Conservation (phyloP, 345 rosid genomes). For the Arabis hirsuta region DNA sequence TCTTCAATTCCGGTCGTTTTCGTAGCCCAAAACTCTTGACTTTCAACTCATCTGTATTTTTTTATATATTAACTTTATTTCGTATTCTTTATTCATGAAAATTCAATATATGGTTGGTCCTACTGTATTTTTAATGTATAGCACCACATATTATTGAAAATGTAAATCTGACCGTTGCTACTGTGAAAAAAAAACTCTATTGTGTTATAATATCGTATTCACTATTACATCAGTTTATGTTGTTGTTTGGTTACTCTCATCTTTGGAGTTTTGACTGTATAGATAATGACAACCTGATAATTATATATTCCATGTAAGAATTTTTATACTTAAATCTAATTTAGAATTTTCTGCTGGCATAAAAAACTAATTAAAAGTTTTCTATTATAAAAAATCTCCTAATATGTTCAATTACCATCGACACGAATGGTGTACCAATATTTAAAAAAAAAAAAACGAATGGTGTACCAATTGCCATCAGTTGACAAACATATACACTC, state of each 20-base stretch:
- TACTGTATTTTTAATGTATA: slow-evolving; percentile 11
- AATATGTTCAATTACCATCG: slow-evolving; percentile 5
- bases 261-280: neutral
- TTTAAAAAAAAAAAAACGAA: no score
- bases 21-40: slow-evolving; percentile 6
- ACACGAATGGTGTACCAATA: no score
- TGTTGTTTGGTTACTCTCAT: neutral
- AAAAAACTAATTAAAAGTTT: neutral
- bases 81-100: neutral
- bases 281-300: neutral
- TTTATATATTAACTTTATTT: neutral
- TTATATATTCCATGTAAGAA: neutral
- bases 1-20: slow-evolving; percentile 26
- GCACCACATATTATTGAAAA: slow-evolving; percentile 2
- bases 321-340: neutral
- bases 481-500: neutral
- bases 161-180: slow-evolving; percentile 7
- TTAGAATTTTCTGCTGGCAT: neutral
- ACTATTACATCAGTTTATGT: neutral
- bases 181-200: neutral
- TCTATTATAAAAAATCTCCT: neutral
- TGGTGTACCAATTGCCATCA: no score
- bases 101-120: slow-evolving; percentile 25
- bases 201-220: no score
- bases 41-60: neutral